phyloP scores from a whole-genome alignment of 1,284 basidiomycete species.

The Stygiomarasmius scandens region DNA sequence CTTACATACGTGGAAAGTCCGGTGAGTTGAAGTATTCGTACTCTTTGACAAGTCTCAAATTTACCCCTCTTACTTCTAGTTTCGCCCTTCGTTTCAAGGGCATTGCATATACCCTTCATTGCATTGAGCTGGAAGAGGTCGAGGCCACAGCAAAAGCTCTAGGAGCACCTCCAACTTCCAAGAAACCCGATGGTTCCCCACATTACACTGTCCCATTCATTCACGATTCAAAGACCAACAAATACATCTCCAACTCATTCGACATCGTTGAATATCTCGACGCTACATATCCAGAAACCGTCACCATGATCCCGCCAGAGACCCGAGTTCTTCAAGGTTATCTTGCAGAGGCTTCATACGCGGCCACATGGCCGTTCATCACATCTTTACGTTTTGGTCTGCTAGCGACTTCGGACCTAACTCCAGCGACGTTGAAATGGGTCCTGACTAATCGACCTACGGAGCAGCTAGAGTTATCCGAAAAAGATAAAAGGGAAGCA shows the following conservation, averaged over 20 bases:
- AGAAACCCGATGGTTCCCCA: slow-evolving; percentile 11
- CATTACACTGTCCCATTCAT: slow-evolving; percentile 16
- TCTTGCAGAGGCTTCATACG: neutral
- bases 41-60: neutral
- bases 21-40: too few species aligned
- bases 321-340: slow-evolving; percentile 1
- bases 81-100: too few species aligned
- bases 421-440: slow-evolving; percentile 25
- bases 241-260: slow-evolving; percentile 11
- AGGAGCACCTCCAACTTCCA: slow-evolving; percentile 4
- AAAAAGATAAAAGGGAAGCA: neutral
- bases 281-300: slow-evolving; percentile 9
- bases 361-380: neutral
- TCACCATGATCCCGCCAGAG: neutral
- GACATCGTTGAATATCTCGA: slow-evolving; percentile 21
- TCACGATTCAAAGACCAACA: slow-evolving; percentile 19
- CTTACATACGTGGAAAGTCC: too few species aligned
- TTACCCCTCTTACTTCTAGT: too few species aligned
- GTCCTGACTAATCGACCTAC: slow-evolving; percentile 24
- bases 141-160: neutral
- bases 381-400: neutral
- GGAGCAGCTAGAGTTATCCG: neutral
- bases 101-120: too few species aligned
- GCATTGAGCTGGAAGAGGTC: neutral
- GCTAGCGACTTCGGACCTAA: slow-evolving; percentile 17